Conservation (phyloP, 805 yeast genomes). For the Nakazawaea molendinolei region DNA sequence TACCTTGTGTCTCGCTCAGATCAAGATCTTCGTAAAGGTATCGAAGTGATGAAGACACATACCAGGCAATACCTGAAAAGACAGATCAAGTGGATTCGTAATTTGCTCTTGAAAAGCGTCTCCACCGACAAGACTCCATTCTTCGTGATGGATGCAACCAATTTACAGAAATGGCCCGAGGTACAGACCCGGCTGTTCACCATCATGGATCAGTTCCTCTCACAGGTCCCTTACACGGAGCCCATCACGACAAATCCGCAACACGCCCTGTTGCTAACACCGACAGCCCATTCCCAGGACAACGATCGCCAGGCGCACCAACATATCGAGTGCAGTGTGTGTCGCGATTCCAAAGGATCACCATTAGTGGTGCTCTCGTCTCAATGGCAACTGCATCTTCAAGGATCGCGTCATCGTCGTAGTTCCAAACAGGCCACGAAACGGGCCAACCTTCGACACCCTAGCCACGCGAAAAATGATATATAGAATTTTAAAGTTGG, state of each 20-base stretch:
- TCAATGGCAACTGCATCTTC: conserved; percentile 63
- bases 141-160: conserved; percentile 71
- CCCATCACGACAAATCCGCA: conserved; percentile 10
- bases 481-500: too few relatives aligned
- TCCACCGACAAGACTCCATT: conserved; percentile 45
- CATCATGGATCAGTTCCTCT: too few relatives aligned
- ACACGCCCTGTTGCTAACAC: conserved; percentile 4
- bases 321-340: conserved; percentile 61
- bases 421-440: too few relatives aligned
- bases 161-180: conserved; percentile 51
- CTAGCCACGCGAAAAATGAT: too few relatives aligned
- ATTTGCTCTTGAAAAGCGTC: conserved; percentile 61
- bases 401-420: too few relatives aligned
- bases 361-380: conserved; percentile 67
- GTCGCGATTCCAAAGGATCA: conserved; percentile 49
- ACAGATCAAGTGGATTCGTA: conserved; percentile 88
- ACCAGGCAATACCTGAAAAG: conserved; percentile 83
- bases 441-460: too few relatives aligned
- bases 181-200: conserved; percentile 7
- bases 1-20: conserved; percentile 19
- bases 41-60: conserved; percentile 71
- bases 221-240: not conserved
- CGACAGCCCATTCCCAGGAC: conserved; percentile 12
- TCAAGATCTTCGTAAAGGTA: conserved; percentile 31
- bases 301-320: conserved; percentile 26